A percentile compares a stretch with the other conserved stretches of the same genome.
Evolutionary conservation across 2,329 filamentous ascomycete genomes (phyloP).

Genomic region (Nannizzia gypsea): DNA sequence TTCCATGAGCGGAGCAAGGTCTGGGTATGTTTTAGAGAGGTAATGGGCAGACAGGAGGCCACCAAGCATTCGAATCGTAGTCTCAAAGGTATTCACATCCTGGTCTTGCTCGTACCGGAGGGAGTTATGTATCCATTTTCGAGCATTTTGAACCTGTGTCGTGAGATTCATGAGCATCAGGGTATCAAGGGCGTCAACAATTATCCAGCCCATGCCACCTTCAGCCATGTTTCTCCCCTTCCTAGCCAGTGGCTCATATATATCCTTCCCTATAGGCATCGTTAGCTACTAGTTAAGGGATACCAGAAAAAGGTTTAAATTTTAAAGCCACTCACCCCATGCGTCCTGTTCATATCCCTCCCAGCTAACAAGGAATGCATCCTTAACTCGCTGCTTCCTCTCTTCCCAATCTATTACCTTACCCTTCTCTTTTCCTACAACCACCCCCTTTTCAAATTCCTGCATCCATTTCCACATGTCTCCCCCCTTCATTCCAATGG

Average conservation of each 20-base stretch:
- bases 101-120: slow-evolving; percentile 84
- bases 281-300: slow-evolving; percentile 14
- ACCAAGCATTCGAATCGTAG: slow-evolving; percentile 93
- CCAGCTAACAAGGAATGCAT: slow-evolving; percentile 87
- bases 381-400: slow-evolving; percentile 68
- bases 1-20: slow-evolving; percentile 62
- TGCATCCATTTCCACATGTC: slow-evolving; percentile 47
- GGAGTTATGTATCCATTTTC: slow-evolving; percentile 74
- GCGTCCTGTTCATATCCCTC: slow-evolving; percentile 83
- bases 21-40: slow-evolving; percentile 69
- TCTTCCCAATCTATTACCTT: slow-evolving; percentile 58
- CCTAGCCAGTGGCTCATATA: slow-evolving; percentile 75
- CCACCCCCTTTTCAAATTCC: slow-evolving; percentile 36
- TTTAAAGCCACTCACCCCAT: slow-evolving; percentile 57
- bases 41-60: slow-evolving; percentile 90
- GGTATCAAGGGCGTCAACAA: slow-evolving; percentile 89
- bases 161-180: slow-evolving; percentile 98
- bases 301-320: slow-evolving; percentile 1
- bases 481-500: slow-evolving; percentile 23
- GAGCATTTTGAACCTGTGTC: slow-evolving; percentile 66
- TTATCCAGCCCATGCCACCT: slow-evolving; percentile 92
- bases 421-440: slow-evolving; percentile 21
- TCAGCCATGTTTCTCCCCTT: slow-evolving; percentile 71
- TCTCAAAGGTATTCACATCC: slow-evolving; percentile 96
- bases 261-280: slow-evolving; percentile 54